Percentiles rank a stretch among this genome's conserved stretches.
Evolutionary conservation across 495 filamentous ascomycete species (phyloP).

Genomic region (Tuber microsphaerosporum): DNA sequence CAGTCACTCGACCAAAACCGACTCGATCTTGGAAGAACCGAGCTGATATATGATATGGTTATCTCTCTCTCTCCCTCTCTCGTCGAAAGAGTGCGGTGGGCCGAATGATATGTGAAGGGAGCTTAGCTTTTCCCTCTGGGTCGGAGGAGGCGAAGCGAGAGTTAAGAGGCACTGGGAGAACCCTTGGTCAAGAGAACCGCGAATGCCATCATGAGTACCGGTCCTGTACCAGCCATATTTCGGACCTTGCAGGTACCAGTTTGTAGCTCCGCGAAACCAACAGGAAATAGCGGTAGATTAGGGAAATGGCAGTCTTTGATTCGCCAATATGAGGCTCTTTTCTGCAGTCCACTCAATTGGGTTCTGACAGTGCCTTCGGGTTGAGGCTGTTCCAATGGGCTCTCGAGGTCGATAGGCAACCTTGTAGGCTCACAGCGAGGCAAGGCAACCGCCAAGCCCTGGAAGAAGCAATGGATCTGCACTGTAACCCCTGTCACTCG

Average conservation of each 20-base stretch:
- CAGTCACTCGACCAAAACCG: slow-evolving; percentile 6
- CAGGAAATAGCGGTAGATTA: slow-evolving; percentile 1
- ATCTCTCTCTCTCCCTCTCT: slow-evolving; percentile 8
- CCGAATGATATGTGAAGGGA: neutral
- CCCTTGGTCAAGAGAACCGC: neutral
- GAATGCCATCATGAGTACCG: slow-evolving; percentile 28
- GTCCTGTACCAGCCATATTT: neutral
- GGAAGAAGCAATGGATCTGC: neutral
- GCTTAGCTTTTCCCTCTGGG: neutral
- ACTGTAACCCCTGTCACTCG: slow-evolving; percentile 5
- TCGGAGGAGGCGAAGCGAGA: slow-evolving; percentile 30
- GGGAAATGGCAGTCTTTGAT: neutral
- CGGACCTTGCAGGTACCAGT: slow-evolving; percentile 10
- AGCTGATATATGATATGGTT: slow-evolving; percentile 36
- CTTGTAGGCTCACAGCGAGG: slow-evolving; percentile 27
- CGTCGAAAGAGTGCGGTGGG: neutral
- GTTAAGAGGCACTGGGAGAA: slow-evolving; percentile 21
- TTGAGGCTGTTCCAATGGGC: slow-evolving; percentile 13
- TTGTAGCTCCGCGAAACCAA: neutral
- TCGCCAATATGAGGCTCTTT: slow-evolving; percentile 18
- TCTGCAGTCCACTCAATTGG: slow-evolving; percentile 31
- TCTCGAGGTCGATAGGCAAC: slow-evolving; percentile 9
- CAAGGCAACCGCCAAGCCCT: slow-evolving; percentile 23
- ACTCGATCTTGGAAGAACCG: slow-evolving; percentile 14
- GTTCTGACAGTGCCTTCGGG: slow-evolving; percentile 32